Evolutionary conservation across 2,329 filamentous ascomycete species (phyloP), one percentile per base, ranked within the genome.

Genomic region (Sporothrix luriei): DNA sequence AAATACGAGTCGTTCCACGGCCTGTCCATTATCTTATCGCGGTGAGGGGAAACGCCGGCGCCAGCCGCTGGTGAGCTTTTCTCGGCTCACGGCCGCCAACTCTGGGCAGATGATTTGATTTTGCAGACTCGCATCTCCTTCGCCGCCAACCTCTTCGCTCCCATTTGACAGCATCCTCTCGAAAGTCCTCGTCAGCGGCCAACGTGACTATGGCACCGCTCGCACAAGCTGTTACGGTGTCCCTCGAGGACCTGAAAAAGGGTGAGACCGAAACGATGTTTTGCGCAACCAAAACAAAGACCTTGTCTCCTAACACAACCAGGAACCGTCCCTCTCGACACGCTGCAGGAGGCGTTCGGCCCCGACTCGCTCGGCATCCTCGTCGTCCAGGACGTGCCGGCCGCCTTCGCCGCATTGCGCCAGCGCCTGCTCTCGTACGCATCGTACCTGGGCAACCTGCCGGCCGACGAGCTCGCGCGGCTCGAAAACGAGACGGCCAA

Each of bases 301-400:
- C 26, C 33, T 7, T 4, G 24, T 16, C n/a, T 40, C 33, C 26
- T 52, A n/a, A 38, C 11, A 43, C 33, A 11, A 16, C 14, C n/a
- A 92, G 90, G 88, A 24, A 85, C 84, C 70, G 84, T 94, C 59
- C 84, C 90, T 0, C 90, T 92, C 67, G 84, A 87, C 69, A 86
- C 86, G 0, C 84, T 95, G 13, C 87, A 91, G 75, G 80, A 90
- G 74, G 95, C 95, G 0, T 98, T 99, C 77, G 95, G 95, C 0
- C 93, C 94, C 1, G 88, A 91, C 33, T 97, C 93, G 2, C 83
- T 98, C 14, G 95, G 95, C 0, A 97, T 99, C 67, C 90, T 99
- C 69, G 83, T 98, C n/a, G 94, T 99, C 62, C 93, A 91, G 77
- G 92, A 93, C 77, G 87, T 98, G 0, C 92, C 93, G 0, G 72